Evolutionary conservation across 2,329 filamentous ascomycete species (phyloP), one percentile per base, ranked within the genome.

Genomic region (Pseudodiploospora longispora): DNA sequence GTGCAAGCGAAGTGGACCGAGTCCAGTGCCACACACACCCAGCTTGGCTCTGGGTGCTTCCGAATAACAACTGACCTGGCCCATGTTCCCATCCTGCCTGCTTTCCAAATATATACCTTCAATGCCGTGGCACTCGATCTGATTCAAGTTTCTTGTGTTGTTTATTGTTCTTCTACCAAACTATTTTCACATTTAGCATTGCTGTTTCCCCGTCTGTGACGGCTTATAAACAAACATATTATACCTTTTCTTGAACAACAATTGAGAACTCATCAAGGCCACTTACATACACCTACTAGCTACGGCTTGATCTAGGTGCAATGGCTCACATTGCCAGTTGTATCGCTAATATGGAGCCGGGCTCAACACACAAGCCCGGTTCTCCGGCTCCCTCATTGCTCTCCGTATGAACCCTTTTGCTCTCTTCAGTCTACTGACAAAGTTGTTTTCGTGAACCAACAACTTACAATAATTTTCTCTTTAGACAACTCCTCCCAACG

Each of bases 281-380:
- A 19, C 19, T 19, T 19, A 19, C 19, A 19, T 3, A 19, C 19
- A 19, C 19, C 19, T 19, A 19, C 19, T 19, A 19, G 19, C 19
- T 19, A 19, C 19, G 19, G 19, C 19, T 19, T 19, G 19, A 19
- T 19, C 19, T 19, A 19, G 30, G 34, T 27, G 51, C 60, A 62
- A 82, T 82, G 78, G 75, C 76, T 63, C 78, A 82, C 61, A 81
- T 82, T 62, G 75, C 73, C 59, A 73, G 67, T 55, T 80, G 77
- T 59, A 69, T 82, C 65, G 64, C 73, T 52, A 69, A 72, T 54
- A 58, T 60, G 47, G 71, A 74, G 54, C 58, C 63, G 48, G 67
- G 62, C 57, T 69, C 74, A 72, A 74, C 76, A 69, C 68, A 69
- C 52, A 73, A 68, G 60, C 65, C 67, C 46, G 57, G 67, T 50